Evolutionary conservation across 495 filamentous ascomycete genomes (phyloP).

Genomic region (Xylaria palmicola): DNA sequence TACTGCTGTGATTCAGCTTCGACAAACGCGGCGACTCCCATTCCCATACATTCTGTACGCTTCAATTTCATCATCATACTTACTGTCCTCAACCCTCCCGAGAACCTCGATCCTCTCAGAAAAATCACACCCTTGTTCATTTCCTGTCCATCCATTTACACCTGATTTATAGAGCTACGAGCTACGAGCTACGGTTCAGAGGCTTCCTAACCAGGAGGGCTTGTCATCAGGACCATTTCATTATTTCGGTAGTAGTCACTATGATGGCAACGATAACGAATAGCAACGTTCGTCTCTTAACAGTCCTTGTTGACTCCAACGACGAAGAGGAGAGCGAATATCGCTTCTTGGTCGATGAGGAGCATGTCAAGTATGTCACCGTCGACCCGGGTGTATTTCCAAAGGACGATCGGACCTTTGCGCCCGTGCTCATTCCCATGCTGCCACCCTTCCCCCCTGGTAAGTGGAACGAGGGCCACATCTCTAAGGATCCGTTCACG

Average conservation of each 20-base stretch:
- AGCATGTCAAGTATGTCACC: conserved; percentile 25
- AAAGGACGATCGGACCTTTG: conserved; percentile 21
- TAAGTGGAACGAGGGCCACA: conserved; percentile 28
- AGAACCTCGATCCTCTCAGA: background rate
- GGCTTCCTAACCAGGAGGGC: background rate
- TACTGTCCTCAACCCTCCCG: background rate
- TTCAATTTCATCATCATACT: background rate
- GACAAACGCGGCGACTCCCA: background rate
- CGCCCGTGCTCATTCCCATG: conserved; percentile 14
- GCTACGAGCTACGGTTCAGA: background rate
- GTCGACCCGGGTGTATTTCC: conserved; percentile 8
- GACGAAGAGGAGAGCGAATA: conserved; percentile 31
- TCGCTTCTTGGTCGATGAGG: conserved; percentile 24
- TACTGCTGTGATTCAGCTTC: too few species aligned
- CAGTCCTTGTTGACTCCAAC: conserved; percentile 7
- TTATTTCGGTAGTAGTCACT: background rate
- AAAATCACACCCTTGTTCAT: background rate
- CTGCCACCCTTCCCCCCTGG: conserved; percentile 26
- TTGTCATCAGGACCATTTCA: background rate
- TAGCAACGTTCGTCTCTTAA: background rate
- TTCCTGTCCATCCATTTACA: background rate
- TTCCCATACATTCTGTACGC: background rate
- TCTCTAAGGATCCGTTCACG: conserved; percentile 15
- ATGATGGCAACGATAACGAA: background rate
- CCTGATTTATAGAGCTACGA: background rate